Percentiles rank a stretch among this genome's conserved stretches.
These are phyloP conservation scores for Kalmusia sp. DNA, from an alignment of 2,329 filamentous ascomycete species.

Conservation along the genomic window DNA sequence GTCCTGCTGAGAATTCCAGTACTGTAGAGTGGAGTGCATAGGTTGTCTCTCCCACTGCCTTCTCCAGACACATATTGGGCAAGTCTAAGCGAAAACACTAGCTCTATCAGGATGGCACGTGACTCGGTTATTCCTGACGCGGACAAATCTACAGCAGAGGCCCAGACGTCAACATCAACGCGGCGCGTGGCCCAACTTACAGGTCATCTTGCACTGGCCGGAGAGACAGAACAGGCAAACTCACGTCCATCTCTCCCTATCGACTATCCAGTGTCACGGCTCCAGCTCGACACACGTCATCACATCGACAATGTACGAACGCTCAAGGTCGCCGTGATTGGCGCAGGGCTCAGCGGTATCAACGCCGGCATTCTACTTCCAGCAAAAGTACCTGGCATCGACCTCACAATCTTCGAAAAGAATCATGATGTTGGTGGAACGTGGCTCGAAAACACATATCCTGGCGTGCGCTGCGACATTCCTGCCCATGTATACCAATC, in stretches of 20 bases:
- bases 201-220: constrained; percentile 30
- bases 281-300: constrained; percentile 33
- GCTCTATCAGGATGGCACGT: constrained; percentile 25
- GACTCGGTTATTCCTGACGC: constrained; percentile 15
- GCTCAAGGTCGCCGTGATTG: constrained; percentile 65
- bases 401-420: constrained; percentile 60
- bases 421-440: constrained; percentile 52
- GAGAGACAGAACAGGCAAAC: constrained; percentile 23
- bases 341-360: constrained; percentile 69
- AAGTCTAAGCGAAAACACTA: neutral
- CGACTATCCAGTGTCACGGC: constrained; percentile 34
- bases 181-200: constrained; percentile 36
- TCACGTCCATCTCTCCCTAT: constrained; percentile 20
- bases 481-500: constrained; percentile 50
- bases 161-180: constrained; percentile 23
- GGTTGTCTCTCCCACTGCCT: neutral
- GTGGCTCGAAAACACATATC: constrained; percentile 47
- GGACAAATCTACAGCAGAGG: constrained; percentile 20
- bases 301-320: constrained; percentile 40
- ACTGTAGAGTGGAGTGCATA: neutral
- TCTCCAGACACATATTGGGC: neutral
- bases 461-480: constrained; percentile 41
- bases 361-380: constrained; percentile 71
- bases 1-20: neutral
- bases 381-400: constrained; percentile 70